Evolutionary conservation across 306 rosid species (phyloP).

Genomic region (Prunus dulcis): DNA sequence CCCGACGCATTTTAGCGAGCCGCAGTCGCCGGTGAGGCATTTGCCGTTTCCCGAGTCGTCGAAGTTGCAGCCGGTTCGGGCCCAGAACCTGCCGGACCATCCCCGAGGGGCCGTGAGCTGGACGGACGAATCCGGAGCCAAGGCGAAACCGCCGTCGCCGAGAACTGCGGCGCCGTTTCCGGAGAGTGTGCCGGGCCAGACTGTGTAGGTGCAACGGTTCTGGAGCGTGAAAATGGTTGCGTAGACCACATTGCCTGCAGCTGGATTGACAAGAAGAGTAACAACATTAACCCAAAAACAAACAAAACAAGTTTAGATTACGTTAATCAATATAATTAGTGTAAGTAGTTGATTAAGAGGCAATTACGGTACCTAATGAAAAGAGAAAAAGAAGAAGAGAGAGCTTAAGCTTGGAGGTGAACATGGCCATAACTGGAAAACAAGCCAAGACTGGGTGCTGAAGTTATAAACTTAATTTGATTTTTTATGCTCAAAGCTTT

Average conservation of each 20-base stretch:
- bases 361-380: conserved; percentile 31
- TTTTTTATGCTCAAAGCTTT: neutral
- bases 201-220: conserved; percentile 56
- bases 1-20: conserved; percentile 44
- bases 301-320: neutral
- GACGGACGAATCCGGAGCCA: conserved; percentile 36
- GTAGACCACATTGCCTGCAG: conserved; percentile 33
- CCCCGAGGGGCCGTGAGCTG: conserved; percentile 57
- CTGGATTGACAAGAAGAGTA: conserved; percentile 1
- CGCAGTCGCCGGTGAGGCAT: conserved; percentile 72
- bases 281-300: neutral
- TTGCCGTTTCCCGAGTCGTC: conserved; percentile 52
- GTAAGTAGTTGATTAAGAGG: neutral
- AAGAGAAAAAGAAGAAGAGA: conserved; percentile 25
- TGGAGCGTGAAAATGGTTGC: conserved; percentile 54
- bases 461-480: neutral
- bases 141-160: conserved; percentile 59
- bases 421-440: conserved; percentile 25
- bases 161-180: conserved; percentile 55
- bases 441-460: neutral
- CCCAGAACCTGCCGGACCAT: conserved; percentile 97
- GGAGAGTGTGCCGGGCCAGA: conserved; percentile 85
- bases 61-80: conserved; percentile 63
- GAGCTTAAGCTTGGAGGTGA: conserved; percentile 5
- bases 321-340: neutral